Conservation (phyloP, 306 rosid genomes). For the Prunus dulcis region DNA sequence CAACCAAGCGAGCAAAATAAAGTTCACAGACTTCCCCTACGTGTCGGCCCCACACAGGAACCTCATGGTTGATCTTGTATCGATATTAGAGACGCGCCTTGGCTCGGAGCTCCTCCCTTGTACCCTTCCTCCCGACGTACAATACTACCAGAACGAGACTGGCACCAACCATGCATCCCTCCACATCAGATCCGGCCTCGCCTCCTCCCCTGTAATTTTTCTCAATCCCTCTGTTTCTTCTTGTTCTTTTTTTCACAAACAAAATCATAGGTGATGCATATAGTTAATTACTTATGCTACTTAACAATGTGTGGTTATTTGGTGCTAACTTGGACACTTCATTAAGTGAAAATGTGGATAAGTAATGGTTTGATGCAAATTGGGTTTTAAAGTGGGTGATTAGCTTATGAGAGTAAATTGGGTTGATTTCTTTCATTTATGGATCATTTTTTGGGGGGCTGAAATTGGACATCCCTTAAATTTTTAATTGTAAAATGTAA, state of each 20-base stretch:
- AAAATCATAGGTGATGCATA: background rate
- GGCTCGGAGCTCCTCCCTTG: constrained; percentile 68
- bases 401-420: no score
- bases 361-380: no score
- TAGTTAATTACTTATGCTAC: no score
- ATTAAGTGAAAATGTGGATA: no score
- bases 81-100: constrained; percentile 53
- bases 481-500: no score
- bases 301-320: no score
- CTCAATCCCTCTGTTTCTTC: background rate
- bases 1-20: constrained; percentile 23
- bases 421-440: no score
- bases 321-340: no score
- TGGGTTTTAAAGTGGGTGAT: no score
- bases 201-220: constrained; percentile 30
- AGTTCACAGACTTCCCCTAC: constrained; percentile 63
- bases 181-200: constrained; percentile 51
- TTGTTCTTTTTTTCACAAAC: background rate
- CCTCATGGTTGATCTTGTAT: constrained; percentile 62
- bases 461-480: no score
- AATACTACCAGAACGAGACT: constrained; percentile 37
- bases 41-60: constrained; percentile 58
- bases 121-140: constrained; percentile 59
- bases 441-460: no score
- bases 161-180: constrained; percentile 51